Evolutionary conservation across 2,329 filamentous ascomycete genomes (phyloP), one percentile per base, ranked within the genome.

Genomic region (Fusarium sp.): DNA sequence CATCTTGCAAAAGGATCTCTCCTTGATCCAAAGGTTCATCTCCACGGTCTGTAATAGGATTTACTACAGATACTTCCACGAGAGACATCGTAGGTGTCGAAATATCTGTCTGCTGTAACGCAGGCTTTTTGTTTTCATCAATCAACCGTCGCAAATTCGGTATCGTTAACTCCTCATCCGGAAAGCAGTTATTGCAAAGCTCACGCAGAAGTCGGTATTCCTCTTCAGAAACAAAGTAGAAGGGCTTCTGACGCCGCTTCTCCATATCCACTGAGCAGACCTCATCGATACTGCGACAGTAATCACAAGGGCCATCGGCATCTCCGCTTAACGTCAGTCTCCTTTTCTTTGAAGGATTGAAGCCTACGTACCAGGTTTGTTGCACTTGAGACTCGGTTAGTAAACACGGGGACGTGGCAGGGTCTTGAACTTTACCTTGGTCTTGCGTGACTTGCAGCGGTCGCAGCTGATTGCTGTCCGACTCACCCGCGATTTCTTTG

Each of bases 1-100:
- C 14, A 0, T 42, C 36, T 0, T 31, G 36, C 3, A 55, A 1
- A 0, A 45, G 3, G 5, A 4, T 2, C 10, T 20, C 8, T 0
- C 18, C 38, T 13, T 25, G 38, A 7, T 55, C 38, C 6, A 45
- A 2, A 1, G 8, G 2, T 2, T 31, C 18, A 11, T 41, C 25
- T 10, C 10, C 25, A 29, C 33, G 20, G 1, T 31, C 35, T 11
- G n/a, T 1, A 5, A 42, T 17, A 1, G 35, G 25, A 22, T 27
- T 14, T 1, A 27, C 33, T 31, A 22, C 38, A n/a, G 52, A 22
- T 7, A 27, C 38, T 20, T 45, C 52, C 4, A 55, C 42, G 4
- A 45, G 15, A 3, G 27, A 45, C 31, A 44, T 20, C 0, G 38
- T 45, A 3, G 52, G 52, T 1, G 38, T 55, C 0, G 27, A 7